Conservation (phyloP, 225 moss, liverwort and hornwort genomes). For the Pleurozium schreberi region DNA sequence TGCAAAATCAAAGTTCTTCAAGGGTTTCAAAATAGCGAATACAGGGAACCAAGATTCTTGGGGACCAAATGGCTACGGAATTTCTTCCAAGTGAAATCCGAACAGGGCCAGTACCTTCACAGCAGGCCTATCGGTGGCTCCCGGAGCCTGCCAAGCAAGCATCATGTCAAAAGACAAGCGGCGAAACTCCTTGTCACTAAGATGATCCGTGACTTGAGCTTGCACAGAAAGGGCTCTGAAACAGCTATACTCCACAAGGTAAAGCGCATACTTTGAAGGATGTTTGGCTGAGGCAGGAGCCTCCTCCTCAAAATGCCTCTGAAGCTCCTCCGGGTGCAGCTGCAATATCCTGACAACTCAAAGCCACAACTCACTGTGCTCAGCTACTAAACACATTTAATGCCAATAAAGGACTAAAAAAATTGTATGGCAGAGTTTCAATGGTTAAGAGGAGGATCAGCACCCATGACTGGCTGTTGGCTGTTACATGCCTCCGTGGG, state of each 20-base stretch:
- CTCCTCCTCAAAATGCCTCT: conserved; percentile 88
- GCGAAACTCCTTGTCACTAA: conserved; percentile 75
- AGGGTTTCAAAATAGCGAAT: not conserved
- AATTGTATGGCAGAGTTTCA: not conserved
- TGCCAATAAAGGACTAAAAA: not conserved
- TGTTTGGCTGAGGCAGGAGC: conserved; percentile 54
- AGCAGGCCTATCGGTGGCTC: conserved; percentile 66
- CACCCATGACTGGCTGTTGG: not conserved
- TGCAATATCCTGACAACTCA: conserved; percentile 46
- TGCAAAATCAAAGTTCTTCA: not conserved
- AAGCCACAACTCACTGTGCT: not conserved
- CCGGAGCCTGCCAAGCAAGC: conserved; percentile 98
- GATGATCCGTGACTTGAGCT: conserved; percentile 67
- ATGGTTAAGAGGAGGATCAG: not conserved
- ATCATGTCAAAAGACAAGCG: conserved; percentile 97
- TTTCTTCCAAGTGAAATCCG: not conserved
- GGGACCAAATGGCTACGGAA: too few relatives aligned
- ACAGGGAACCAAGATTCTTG: not conserved
- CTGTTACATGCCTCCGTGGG: not conserved
- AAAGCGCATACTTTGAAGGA: conserved; percentile 72
- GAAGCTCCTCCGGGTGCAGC: conserved; percentile 81
- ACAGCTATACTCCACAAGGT: conserved; percentile 84
- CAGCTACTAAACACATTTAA: not conserved
- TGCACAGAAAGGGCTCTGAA: conserved; percentile 85
- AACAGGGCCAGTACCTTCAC: conserved; percentile 37